A percentile compares a stretch with the other conserved stretches of the same genome.
Evolutionary conservation across 257 asterid genomes (phyloP).

Genomic region (Fraxinus anomala): DNA sequence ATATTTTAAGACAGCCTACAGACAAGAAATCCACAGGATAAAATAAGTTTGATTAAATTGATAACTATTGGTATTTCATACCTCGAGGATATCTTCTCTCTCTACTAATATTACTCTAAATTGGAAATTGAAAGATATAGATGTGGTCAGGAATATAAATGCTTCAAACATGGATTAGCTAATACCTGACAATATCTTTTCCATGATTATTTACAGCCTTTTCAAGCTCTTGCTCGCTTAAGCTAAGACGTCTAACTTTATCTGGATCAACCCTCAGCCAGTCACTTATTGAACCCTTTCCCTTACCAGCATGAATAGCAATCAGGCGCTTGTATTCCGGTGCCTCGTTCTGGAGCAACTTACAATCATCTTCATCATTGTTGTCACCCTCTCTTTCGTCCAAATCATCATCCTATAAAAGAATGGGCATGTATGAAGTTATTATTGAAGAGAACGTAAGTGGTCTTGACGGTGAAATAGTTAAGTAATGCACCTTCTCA

Average conservation of each 20-base stretch:
- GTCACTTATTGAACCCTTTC: conserved; percentile 50
- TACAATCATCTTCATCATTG: conserved; percentile 46
- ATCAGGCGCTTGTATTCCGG: conserved; percentile 47
- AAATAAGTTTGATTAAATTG: neutral
- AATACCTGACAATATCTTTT: conserved; percentile 64
- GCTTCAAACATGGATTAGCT: neutral
- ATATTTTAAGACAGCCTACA: conserved; percentile 1
- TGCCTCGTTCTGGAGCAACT: conserved; percentile 32
- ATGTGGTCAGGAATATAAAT: neutral
- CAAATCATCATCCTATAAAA: conserved; percentile 43
- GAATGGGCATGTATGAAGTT: conserved; percentile 4
- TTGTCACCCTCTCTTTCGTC: conserved; percentile 46
- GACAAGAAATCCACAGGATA: neutral
- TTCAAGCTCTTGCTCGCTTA: conserved; percentile 49
- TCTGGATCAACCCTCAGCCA: conserved; percentile 48
- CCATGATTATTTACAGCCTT: conserved; percentile 46
- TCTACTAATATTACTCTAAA: neutral
- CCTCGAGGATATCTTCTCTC: neutral
- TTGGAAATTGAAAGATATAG: neutral
- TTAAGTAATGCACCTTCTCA: conserved; percentile 44
- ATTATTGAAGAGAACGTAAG: neutral
- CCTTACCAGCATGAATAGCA: conserved; percentile 64
- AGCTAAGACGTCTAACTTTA: conserved; percentile 61
- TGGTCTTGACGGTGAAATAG: neutral
- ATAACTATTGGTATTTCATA: neutral